phyloP scores from a whole-genome alignment of 176 grass and related monocot genomes.

The Oryza nivara region DNA sequence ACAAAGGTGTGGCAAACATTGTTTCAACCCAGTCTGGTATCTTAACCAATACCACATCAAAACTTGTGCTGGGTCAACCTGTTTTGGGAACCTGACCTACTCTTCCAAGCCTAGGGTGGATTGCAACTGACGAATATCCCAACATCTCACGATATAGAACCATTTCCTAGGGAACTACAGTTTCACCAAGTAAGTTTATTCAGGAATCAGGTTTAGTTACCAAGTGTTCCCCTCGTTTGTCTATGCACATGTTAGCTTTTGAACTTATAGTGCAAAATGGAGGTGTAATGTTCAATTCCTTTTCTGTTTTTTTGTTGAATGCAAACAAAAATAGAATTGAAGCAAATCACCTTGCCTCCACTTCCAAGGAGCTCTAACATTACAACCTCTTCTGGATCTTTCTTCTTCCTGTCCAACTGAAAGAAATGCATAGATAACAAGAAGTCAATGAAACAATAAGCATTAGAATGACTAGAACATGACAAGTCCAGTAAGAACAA shows the following conservation, averaged over 20 bases:
- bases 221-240: neutral
- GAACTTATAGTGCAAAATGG: neutral
- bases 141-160: neutral
- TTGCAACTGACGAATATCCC: neutral
- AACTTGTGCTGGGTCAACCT: neutral
- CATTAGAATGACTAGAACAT: neutral
- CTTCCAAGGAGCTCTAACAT: slow-evolving; percentile 81
- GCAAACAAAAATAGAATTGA: slow-evolving; percentile 16
- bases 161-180: neutral
- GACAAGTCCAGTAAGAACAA: neutral
- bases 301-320: slow-evolving; percentile 15
- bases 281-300: neutral
- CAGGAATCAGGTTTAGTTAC: neutral
- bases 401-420: slow-evolving; percentile 72
- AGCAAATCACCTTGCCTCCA: slow-evolving; percentile 84
- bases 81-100: neutral
- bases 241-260: neutral
- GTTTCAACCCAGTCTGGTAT: neutral
- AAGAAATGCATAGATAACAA: slow-evolving; percentile 42
- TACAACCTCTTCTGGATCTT: slow-evolving; percentile 64
- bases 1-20: neutral
- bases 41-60: neutral
- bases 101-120: neutral
- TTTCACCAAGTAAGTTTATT: slow-evolving; percentile 7
- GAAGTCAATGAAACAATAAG: slow-evolving; percentile 21